Evolutionary conservation across 257 asterid genomes (phyloP).

Genomic region (Scutellaria barbata): DNA sequence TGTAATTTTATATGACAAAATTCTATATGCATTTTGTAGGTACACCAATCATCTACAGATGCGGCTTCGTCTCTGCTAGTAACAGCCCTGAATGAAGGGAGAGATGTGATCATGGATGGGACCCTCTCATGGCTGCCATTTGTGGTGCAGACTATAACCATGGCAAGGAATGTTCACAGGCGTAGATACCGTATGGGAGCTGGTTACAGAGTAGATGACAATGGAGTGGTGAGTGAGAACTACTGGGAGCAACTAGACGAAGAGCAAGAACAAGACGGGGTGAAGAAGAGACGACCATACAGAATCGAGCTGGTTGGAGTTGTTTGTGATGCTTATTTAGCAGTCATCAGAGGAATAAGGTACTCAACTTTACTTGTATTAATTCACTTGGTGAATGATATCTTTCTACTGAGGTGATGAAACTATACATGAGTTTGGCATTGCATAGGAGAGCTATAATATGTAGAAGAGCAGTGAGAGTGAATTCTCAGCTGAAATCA

Average conservation of each 20-base stretch:
- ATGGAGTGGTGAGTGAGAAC: slow-evolving; percentile 72
- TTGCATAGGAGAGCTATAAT: slow-evolving; percentile 80
- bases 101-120: slow-evolving; percentile 96
- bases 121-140: slow-evolving; percentile 93
- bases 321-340: slow-evolving; percentile 88
- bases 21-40: slow-evolving; percentile 47
- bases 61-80: slow-evolving; percentile 96
- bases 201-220: slow-evolving; percentile 66
- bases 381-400: background rate
- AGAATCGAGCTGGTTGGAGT: slow-evolving; percentile 91
- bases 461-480: slow-evolving; percentile 90
- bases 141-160: slow-evolving; percentile 88
- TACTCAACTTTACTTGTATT: slow-evolving; percentile 13
- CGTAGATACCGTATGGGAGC: slow-evolving; percentile 86
- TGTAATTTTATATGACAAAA: no score
- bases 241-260: slow-evolving; percentile 91
- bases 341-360: slow-evolving; percentile 91
- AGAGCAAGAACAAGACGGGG: slow-evolving; percentile 64
- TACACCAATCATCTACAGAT: slow-evolving; percentile 93
- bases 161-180: slow-evolving; percentile 89
- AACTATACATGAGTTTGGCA: no score
- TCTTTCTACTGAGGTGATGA: no score
- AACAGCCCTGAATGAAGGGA: slow-evolving; percentile 90
- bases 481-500: slow-evolving; percentile 83
- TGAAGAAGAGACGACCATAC: slow-evolving; percentile 76